These are phyloP conservation scores for Lindgomyces ingoldianus DNA, from an alignment of 495 filamentous ascomycete species.

Conservation along the genomic window DNA sequence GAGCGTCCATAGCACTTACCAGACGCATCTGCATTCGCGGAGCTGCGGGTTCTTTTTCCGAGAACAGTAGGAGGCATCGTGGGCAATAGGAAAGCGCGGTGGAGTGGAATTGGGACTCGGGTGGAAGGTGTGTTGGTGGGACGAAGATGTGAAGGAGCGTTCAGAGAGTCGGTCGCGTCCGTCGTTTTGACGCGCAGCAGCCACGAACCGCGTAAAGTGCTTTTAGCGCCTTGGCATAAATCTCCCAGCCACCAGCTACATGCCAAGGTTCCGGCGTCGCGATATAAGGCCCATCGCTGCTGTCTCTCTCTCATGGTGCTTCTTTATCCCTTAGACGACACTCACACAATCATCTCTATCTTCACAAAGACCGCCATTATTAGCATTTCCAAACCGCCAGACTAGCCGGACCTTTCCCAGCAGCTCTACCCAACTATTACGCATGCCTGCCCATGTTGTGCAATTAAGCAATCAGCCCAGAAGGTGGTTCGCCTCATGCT, in stretches of 20 bases:
- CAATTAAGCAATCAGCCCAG: neutral
- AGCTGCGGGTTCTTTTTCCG: slow-evolving; percentile 69
- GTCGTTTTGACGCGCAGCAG: slow-evolving; percentile 13
- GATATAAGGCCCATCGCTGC: neutral
- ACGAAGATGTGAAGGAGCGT: slow-evolving; percentile 28
- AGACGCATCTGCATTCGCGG: slow-evolving; percentile 48
- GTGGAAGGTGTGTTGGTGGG: slow-evolving; percentile 6
- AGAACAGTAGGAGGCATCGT: slow-evolving; percentile 66
- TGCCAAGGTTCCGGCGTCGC: neutral
- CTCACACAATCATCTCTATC: no score
- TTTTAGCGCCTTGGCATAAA: neutral
- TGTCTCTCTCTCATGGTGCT: no score
- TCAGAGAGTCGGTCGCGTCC: slow-evolving; percentile 11
- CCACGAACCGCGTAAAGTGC: slow-evolving; percentile 32
- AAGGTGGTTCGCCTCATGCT: neutral
- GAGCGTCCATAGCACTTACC: slow-evolving; percentile 54
- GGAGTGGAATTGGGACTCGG: neutral
- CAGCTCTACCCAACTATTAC: neutral
- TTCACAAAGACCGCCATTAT: no score
- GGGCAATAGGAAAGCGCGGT: slow-evolving; percentile 12
- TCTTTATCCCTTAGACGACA: no score
- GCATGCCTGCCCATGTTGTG: neutral
- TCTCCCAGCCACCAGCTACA: neutral
- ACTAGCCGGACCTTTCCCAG: neutral
- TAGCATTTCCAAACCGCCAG: neutral